Percentiles rank a stretch among this genome's conserved stretches.
These are phyloP conservation scores for Aureobasidium leucospermi DNA, from an alignment of 2,329 filamentous ascomycete species.

Conservation along the genomic window DNA sequence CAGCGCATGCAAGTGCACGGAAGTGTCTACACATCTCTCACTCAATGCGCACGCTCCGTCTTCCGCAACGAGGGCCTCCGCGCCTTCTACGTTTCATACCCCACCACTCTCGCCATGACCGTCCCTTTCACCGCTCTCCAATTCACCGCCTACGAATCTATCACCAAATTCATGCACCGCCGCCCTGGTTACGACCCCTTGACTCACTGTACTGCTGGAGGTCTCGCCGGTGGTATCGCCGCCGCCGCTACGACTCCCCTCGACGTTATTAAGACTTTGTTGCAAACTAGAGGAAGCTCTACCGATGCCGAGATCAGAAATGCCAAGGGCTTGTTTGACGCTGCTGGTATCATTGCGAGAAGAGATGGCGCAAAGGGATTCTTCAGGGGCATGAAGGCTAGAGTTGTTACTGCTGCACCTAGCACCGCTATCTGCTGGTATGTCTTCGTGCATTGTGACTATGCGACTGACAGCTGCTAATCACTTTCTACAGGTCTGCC, in stretches of 20 bases:
- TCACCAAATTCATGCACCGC: conserved; percentile 86
- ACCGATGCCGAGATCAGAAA: conserved; percentile 71
- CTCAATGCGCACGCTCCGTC: conserved; percentile 79
- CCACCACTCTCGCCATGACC: conserved; percentile 96
- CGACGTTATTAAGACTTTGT: conserved; percentile 95
- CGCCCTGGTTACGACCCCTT: conserved; percentile 76
- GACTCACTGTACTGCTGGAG: conserved; percentile 89
- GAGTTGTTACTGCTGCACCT: conserved; percentile 94
- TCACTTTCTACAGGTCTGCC: conserved; percentile 43
- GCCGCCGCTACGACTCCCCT: conserved; percentile 91
- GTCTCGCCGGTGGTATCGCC: conserved; percentile 84
- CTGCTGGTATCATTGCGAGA: conserved; percentile 71
- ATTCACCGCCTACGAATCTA: conserved; percentile 94
- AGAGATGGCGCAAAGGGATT: conserved; percentile 82
- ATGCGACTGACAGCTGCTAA: conserved; percentile 15
- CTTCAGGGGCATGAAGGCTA: conserved; percentile 84
- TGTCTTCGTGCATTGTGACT: conserved; percentile 22
- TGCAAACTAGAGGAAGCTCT: conserved; percentile 86
- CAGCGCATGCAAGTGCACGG: conserved; percentile 98
- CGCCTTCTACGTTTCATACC: conserved; percentile 97
- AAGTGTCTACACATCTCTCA: conserved; percentile 81
- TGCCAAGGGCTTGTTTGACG: conserved; percentile 75
- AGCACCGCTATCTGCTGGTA: conserved; percentile 99
- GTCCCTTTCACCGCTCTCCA: conserved; percentile 96
- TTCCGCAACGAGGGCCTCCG: conserved; percentile 80